Percentiles rank a stretch among this genome's conserved stretches.
These are phyloP conservation scores for Yamadazyma membranifaciens DNA, from an alignment of 1,139 yeast genomes.

Conservation along the genomic window DNA sequence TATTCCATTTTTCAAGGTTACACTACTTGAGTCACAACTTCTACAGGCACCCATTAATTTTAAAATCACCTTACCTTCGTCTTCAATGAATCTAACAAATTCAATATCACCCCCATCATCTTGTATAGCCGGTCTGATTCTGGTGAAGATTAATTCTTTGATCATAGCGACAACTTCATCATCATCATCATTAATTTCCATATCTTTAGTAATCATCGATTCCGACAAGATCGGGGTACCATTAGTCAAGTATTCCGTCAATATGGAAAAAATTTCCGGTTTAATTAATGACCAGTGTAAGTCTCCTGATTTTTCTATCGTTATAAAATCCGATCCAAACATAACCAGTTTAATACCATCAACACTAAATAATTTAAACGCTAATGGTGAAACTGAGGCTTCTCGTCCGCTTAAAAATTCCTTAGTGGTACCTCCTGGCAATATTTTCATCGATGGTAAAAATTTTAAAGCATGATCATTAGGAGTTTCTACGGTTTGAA, in stretches of 20 bases:
- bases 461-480: conserved; percentile 49
- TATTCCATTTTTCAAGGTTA: conserved; percentile 75
- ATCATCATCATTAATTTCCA: conserved; percentile 56
- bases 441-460: conserved; percentile 42
- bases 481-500: conserved; percentile 45
- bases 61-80: conserved; percentile 63
- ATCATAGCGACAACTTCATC: conserved; percentile 85
- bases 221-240: conserved; percentile 62
- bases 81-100: conserved; percentile 62
- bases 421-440: conserved; percentile 46
- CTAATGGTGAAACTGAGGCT: conserved; percentile 54
- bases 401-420: conserved; percentile 58
- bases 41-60: conserved; percentile 77
- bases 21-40: conserved; percentile 73
- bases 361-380: conserved; percentile 49
- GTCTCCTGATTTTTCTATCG: conserved; percentile 66
- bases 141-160: conserved; percentile 87
- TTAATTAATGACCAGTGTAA: conserved; percentile 75
- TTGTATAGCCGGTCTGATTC: conserved; percentile 91
- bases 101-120: conserved; percentile 87
- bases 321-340: conserved; percentile 68
- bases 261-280: conserved; percentile 82
- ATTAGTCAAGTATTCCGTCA: conserved; percentile 79
- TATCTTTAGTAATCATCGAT: conserved; percentile 29
- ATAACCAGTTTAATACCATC: conserved; percentile 53